Evolutionary conservation across 257 asterid species (phyloP).

Genomic region (Solanum neorickii): DNA sequence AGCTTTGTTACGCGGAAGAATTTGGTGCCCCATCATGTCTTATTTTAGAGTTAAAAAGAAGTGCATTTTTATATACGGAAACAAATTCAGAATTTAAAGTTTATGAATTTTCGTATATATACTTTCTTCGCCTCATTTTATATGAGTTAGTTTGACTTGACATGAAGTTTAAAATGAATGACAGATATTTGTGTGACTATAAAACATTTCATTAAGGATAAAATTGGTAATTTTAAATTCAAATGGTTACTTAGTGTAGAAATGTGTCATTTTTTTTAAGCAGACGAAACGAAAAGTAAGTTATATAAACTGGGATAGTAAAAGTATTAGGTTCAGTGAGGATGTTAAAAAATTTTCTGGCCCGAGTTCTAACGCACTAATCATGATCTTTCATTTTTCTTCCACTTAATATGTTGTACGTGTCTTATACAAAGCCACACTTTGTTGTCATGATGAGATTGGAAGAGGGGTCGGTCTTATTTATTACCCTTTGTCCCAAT

Average conservation of each 20-base stretch:
- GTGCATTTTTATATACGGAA: background rate
- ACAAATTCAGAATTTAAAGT: background rate
- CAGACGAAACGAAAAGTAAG: rapidly evolving
- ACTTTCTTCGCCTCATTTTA: rapidly evolving
- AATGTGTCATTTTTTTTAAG: background rate
- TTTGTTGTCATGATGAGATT: background rate
- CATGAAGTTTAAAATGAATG: background rate
- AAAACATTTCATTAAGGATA: too few relatives aligned
- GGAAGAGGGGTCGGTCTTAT: background rate
- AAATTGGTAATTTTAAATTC: too few relatives aligned
- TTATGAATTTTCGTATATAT: background rate
- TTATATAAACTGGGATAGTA: background rate
- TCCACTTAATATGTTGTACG: background rate
- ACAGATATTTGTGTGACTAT: background rate
- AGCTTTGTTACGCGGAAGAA: background rate
- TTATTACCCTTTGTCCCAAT: too few relatives aligned
- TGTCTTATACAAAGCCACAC: background rate
- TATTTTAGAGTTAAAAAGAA: background rate
- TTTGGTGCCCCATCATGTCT: slow-evolving; percentile 7
- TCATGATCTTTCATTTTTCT: background rate
- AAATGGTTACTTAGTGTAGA: too few relatives aligned
- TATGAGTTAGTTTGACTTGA: background rate
- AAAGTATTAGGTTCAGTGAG: background rate
- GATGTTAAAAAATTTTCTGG: background rate
- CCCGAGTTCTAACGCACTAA: background rate